Percentiles rank a stretch among this genome's conserved stretches.
These are phyloP conservation scores for Lindgomyces ingoldianus DNA, from an alignment of 495 filamentous ascomycete species.

Conservation along the genomic window DNA sequence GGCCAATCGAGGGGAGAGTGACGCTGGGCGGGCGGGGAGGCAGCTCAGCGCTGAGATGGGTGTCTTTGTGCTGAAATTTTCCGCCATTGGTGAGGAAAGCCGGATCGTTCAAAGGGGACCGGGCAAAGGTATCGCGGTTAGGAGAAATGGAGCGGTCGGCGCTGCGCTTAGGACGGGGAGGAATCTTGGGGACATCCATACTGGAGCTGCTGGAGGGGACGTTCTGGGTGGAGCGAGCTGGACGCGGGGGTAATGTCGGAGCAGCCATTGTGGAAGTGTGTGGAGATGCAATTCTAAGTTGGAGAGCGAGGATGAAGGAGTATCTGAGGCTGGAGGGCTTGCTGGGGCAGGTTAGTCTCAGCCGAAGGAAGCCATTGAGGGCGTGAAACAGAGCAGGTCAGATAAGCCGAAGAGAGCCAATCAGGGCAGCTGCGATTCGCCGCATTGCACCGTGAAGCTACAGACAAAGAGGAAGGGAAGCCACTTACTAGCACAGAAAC, in stretches of 20 bases:
- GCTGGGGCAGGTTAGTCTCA: neutral
- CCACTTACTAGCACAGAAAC: constrained; percentile 16
- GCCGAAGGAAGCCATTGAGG: no score
- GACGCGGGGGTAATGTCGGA: constrained; percentile 64
- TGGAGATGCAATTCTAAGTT: neutral
- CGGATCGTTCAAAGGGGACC: constrained; percentile 80
- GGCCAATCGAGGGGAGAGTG: constrained; percentile 77
- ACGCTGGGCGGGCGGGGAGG: constrained; percentile 72
- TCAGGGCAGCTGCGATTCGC: constrained; percentile 21
- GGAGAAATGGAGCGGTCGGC: constrained; percentile 79
- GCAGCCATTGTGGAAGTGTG: constrained; percentile 53
- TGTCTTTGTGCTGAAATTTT: constrained; percentile 44
- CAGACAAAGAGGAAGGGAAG: constrained; percentile 11
- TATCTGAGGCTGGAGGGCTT: no score
- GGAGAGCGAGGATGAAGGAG: neutral
- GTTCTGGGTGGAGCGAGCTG: constrained; percentile 45
- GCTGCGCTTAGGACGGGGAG: constrained; percentile 71
- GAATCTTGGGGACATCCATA: constrained; percentile 57
- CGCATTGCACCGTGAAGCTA: constrained; percentile 21
- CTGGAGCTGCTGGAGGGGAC: constrained; percentile 42
- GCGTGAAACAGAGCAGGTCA: no score
- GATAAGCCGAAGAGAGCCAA: constrained; percentile 33
- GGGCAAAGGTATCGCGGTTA: constrained; percentile 72
- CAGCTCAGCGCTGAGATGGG: constrained; percentile 51
- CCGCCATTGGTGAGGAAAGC: constrained; percentile 49